Conservation (phyloP, 1,139 yeast species). For the Wickerhamomyces sp. region DNA sequence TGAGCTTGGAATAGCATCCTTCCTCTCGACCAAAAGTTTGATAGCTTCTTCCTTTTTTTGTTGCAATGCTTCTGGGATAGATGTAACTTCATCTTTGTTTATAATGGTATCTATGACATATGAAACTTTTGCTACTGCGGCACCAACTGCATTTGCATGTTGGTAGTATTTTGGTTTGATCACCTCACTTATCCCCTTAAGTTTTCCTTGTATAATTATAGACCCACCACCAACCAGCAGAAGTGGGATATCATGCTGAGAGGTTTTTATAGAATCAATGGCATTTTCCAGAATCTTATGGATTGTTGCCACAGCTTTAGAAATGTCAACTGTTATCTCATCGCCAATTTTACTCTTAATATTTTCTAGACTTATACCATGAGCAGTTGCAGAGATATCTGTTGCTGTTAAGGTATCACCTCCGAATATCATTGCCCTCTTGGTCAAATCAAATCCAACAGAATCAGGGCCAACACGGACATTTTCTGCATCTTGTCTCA, state of each 20-base stretch:
- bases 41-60: slow-evolving; percentile 22
- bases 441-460: slow-evolving; percentile 31
- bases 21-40: slow-evolving; percentile 18
- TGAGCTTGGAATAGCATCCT: slow-evolving; percentile 29
- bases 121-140: slow-evolving; percentile 35
- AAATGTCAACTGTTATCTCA: slow-evolving; percentile 24
- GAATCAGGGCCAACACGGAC: slow-evolving; percentile 29
- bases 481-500: slow-evolving; percentile 22
- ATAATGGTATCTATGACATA: slow-evolving; percentile 20
- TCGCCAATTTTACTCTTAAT: slow-evolving; percentile 16
- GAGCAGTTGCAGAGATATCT: slow-evolving; percentile 26
- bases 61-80: slow-evolving; percentile 24
- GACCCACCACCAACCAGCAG: slow-evolving; percentile 41
- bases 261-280: slow-evolving; percentile 34
- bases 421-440: slow-evolving; percentile 30
- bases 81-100: neutral
- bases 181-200: slow-evolving; percentile 33
- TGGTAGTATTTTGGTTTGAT: slow-evolving; percentile 31
- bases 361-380: slow-evolving; percentile 6
- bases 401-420: slow-evolving; percentile 32
- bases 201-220: slow-evolving; percentile 29
- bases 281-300: slow-evolving; percentile 11
- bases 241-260: slow-evolving; percentile 34
- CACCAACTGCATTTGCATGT: slow-evolving; percentile 40
- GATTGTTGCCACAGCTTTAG: slow-evolving; percentile 11